Evolutionary conservation across 257 asterid species (phyloP), one percentile per base, ranked within the genome.

Genomic region (Ilex asprella): DNA sequence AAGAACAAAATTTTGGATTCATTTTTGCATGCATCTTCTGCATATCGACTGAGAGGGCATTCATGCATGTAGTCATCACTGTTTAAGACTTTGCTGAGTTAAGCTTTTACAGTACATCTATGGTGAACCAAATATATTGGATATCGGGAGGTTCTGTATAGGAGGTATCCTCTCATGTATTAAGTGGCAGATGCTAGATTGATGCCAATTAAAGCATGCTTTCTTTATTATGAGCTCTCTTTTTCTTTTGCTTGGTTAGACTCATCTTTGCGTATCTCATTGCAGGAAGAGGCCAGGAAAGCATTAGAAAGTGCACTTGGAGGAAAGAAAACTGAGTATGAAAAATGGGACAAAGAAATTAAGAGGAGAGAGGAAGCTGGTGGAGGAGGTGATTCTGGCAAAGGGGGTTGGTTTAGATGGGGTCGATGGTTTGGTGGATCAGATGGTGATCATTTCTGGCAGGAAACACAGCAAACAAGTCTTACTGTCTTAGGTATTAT

Each of bases 241-340:
- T 53, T 21, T 53, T 16, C 27, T 53, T 53, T 10, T 21, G n/a
- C 30, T 53, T 3, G 27, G 29, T 46, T 46, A 35, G 8, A 35
- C 8, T 35, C 8, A 7, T 3, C 41, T 35, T 35, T 7, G 41
- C 41, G 11, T 53, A 15, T 53, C 11, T 53, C 15, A 7, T 21
- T 53, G 30, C 10, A 93, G 99, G 99, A 93, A 12, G 81, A 87
- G 62, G 99, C 96, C 39, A 84, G 82, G 68, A 93, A 85, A 79
- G 95, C 99, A 64, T 78, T 93, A 74, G 99, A 89, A 76, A 63
- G 86, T 70, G 99, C 97, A 32, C 95, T 89, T 59, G 97, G 92
- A 41, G 95, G 64, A 63, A 87, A 87, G 88, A 93, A 83, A 76
- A 10, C 64, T 2, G 99, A 93, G 78, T 87, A 73, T 71, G 97